phyloP scores from a whole-genome alignment of 1,139 yeast species.

The Sporopachydermia cereana region DNA sequence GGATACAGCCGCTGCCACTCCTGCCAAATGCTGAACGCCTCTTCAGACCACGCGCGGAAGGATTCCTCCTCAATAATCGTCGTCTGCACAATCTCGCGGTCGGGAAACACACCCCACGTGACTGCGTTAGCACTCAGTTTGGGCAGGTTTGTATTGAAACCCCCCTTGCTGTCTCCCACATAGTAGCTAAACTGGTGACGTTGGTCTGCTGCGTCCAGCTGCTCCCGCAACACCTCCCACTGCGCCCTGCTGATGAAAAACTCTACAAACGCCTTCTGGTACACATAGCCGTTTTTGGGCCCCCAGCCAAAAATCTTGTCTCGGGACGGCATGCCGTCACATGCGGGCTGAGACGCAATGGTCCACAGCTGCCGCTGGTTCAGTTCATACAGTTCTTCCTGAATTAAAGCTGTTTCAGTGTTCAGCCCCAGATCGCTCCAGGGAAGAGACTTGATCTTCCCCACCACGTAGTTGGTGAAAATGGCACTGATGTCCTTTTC shows the following conservation, averaged over 20 bases:
- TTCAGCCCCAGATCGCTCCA: conserved; percentile 84
- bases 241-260: conserved; percentile 60
- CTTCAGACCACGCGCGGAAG: conserved; percentile 88
- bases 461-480: conserved; percentile 64
- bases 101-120: conserved; percentile 95
- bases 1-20: conserved; percentile 86
- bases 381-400: conserved; percentile 74
- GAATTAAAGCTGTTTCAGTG: conserved; percentile 86
- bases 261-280: conserved; percentile 91
- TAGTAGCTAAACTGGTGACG: conserved; percentile 51
- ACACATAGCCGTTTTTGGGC: conserved; percentile 78
- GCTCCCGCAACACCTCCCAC: conserved; percentile 54
- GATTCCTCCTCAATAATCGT: conserved; percentile 84
- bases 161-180: conserved; percentile 48
- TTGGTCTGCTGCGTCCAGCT: conserved; percentile 33
- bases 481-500: conserved; percentile 51
- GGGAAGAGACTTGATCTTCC: conserved; percentile 69
- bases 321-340: conserved; percentile 60
- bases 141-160: conserved; percentile 50
- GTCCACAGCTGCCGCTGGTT: conserved; percentile 74
- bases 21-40: conserved; percentile 80
- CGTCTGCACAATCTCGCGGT: conserved; percentile 74
- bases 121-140: conserved; percentile 55
- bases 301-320: conserved; percentile 97
- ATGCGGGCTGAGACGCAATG: conserved; percentile 91